A percentile compares a stretch with the other conserved stretches of the same genome.
Evolutionary conservation across 805 yeast genomes (phyloP).

Genomic region (Yamadazyma paraphyllophila): DNA sequence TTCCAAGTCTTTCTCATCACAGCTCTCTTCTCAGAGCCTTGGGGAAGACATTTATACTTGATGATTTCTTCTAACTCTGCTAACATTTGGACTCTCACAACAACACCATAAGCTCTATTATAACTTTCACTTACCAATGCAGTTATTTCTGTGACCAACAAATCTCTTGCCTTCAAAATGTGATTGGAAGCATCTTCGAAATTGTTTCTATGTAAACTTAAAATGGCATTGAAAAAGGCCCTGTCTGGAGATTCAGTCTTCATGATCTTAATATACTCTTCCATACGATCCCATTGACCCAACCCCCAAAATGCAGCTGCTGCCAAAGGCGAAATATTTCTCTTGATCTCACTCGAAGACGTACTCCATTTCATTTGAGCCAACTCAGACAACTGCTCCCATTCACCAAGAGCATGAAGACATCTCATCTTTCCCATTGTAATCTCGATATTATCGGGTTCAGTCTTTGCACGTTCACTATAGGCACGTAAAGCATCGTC

Average conservation of each 20-base stretch:
- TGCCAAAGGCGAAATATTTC: slow-evolving; percentile 92
- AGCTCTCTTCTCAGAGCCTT: slow-evolving; percentile 73
- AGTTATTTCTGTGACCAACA: slow-evolving; percentile 87
- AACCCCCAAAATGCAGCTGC: slow-evolving; percentile 99
- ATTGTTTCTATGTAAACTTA: slow-evolving; percentile 80
- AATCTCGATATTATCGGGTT: slow-evolving; percentile 75
- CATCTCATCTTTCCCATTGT: slow-evolving; percentile 98
- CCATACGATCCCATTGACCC: slow-evolving; percentile 96
- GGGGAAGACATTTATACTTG: slow-evolving; percentile 80
- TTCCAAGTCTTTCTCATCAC: slow-evolving; percentile 92
- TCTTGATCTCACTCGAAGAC: slow-evolving; percentile 67
- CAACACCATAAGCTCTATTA: slow-evolving; percentile 94
- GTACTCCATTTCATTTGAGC: slow-evolving; percentile 84
- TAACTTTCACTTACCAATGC: slow-evolving; percentile 95
- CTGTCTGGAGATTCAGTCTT: slow-evolving; percentile 90
- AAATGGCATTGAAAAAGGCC: slow-evolving; percentile 90
- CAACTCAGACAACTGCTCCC: slow-evolving; percentile 87
- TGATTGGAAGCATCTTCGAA: slow-evolving; percentile 78
- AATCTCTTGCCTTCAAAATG: slow-evolving; percentile 80
- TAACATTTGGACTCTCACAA: slow-evolving; percentile 94
- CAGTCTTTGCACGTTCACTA: slow-evolving; percentile 65
- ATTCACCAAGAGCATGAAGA: slow-evolving; percentile 96
- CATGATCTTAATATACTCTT: slow-evolving; percentile 85
- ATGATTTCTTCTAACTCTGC: slow-evolving; percentile 96
- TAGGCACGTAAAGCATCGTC: slow-evolving; percentile 95